Base-by-base conservation (phyloP, 202 grass and related monocot genomes). In the Digitaria exilis region DNA sequence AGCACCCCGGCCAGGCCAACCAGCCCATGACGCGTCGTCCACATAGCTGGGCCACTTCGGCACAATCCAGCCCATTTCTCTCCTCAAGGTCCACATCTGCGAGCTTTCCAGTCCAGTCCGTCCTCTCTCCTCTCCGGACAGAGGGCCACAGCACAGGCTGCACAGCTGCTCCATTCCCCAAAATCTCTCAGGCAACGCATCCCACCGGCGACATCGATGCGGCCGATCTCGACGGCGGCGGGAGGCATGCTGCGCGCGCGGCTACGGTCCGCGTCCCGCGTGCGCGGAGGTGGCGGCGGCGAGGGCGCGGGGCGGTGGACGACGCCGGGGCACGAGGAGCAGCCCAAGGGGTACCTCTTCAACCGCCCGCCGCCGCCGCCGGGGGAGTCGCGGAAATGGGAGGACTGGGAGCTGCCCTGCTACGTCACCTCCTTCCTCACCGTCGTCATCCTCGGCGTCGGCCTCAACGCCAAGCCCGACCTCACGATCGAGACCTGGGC, bases 401-500 rank as follows among this genome's bases (percentile, higher is more conserved):
- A 97, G 78, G 88, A 92, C 63, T 92, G 85, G 89, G 86, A 94
- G 51, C 84, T 94, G 0, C 92, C 88, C 7, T 94, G 85, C 80
- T 97, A 94, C 57, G 13, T 89, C 62, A 97, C 87, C 50, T 94
- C 89, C 73, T 97, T 92, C 78, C 87, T 97, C 67, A 94, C 94
- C 65, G 83, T 92, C 44, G 87, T 92, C 75, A 94, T 97, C 56
- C 91, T 97, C 56, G 90, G 89, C 25, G 89, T 94, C 42, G 91
- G 91, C 45, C 86, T 92, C 82, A 94, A 92, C 78, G 91, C 94
- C 71, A 97, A 91, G 65, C 94, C 87, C 14, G 88, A 96, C 76
- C 84, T 96, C 81, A 96, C 94, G 0, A 83, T 96, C 84, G 84
- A 96, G 90, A 93, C 93, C 54, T 96, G 90, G 93, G 88, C 83